Percentiles rank a stretch among this genome's conserved stretches.
Evolutionary conservation across 2,329 filamentous ascomycete species (phyloP).

Genomic region (Parasarocladium wereldwijsianum): DNA sequence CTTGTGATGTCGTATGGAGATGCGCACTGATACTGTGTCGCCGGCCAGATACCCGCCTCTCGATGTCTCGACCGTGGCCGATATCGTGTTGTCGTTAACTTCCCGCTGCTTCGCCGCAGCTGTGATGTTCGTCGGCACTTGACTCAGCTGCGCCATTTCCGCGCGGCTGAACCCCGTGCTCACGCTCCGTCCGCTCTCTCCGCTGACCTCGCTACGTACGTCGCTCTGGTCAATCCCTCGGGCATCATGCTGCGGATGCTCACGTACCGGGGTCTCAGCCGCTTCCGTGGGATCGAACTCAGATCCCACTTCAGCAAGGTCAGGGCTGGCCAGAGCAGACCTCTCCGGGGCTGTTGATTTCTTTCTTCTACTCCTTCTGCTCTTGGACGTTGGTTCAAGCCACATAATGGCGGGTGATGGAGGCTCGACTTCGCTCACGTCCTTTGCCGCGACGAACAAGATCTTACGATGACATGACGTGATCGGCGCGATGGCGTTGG

Average conservation of each 20-base stretch:
- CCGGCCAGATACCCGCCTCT: slow-evolving; percentile 77
- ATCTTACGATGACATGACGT: slow-evolving; percentile 71
- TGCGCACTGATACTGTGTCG: slow-evolving; percentile 64
- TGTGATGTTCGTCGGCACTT: slow-evolving; percentile 14
- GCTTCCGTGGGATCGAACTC: slow-evolving; percentile 22
- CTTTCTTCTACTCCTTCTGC: slow-evolving; percentile 41
- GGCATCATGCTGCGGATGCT: neutral
- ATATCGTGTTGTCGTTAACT: slow-evolving; percentile 64
- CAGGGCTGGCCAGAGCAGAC: slow-evolving; percentile 24
- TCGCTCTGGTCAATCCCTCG: slow-evolving; percentile 30
- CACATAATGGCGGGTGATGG: slow-evolving; percentile 75
- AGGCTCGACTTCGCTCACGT: slow-evolving; percentile 59
- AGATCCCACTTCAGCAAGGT: slow-evolving; percentile 20
- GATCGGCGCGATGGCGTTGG: slow-evolving; percentile 71
- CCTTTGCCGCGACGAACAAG: slow-evolving; percentile 65
- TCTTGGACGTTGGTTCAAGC: slow-evolving; percentile 70
- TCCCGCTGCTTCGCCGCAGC: slow-evolving; percentile 23
- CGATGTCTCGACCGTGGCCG: slow-evolving; percentile 67
- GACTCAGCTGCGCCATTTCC: slow-evolving; percentile 22
- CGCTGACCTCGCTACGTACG: slow-evolving; percentile 53
- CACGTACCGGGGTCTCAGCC: neutral
- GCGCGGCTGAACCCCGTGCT: slow-evolving; percentile 44
- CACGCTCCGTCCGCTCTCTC: slow-evolving; percentile 53
- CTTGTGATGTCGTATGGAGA: slow-evolving; percentile 78
- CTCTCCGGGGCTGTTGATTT: slow-evolving; percentile 33